phyloP scores from a whole-genome alignment of 768 basidiomycete species.

The Nidularia sp. region DNA sequence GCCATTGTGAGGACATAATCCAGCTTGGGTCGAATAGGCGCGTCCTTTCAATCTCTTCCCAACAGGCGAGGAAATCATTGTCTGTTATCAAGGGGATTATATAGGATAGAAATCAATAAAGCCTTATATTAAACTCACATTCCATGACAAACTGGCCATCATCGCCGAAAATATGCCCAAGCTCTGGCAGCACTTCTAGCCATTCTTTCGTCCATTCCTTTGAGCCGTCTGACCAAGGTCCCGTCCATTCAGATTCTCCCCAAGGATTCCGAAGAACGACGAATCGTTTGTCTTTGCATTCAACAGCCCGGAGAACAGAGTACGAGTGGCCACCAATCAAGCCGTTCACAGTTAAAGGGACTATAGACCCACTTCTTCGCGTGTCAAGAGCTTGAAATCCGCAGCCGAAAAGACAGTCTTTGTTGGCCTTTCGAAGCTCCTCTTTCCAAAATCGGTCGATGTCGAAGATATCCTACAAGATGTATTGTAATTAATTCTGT shows the following conservation, averaged over 20 bases:
- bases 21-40: conserved; percentile 46
- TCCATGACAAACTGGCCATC: conserved; percentile 59
- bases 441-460: conserved; percentile 34
- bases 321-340: conserved; percentile 42
- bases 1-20: conserved; percentile 49
- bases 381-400: conserved; percentile 18
- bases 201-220: conserved; percentile 56
- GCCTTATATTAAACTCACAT: conserved; percentile 20
- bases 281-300: conserved; percentile 45
- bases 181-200: conserved; percentile 33
- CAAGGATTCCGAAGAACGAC: conserved; percentile 51
- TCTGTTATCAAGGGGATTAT: conserved; percentile 20
- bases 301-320: conserved; percentile 44
- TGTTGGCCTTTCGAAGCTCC: conserved; percentile 31
- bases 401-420: conserved; percentile 36
- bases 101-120: background rate
- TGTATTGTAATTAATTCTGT: background rate
- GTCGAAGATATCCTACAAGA: conserved; percentile 34
- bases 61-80: conserved; percentile 40
- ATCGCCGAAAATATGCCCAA: conserved; percentile 45
- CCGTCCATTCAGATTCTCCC: conserved; percentile 47
- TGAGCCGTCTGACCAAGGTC: conserved; percentile 51
- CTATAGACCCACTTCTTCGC: conserved; percentile 17
- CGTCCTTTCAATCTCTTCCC: conserved; percentile 44
- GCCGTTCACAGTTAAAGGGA: conserved; percentile 24